Evolutionary conservation across 2,329 filamentous ascomycete genomes (phyloP), one percentile per base, ranked within the genome.

Genomic region (Phoma sp.): DNA sequence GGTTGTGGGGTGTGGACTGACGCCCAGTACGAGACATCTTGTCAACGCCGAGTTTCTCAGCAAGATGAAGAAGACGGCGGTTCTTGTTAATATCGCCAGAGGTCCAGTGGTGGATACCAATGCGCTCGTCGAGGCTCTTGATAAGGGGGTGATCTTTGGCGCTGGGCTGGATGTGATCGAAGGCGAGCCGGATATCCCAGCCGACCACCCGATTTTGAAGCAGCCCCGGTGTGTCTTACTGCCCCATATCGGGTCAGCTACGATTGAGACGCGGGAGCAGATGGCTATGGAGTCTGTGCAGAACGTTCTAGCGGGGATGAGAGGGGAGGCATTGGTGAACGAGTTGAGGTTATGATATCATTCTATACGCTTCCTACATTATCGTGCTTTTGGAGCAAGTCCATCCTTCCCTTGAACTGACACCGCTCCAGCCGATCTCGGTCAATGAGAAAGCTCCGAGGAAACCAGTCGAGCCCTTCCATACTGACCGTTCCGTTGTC

Each of bases 221-320:
- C 73, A 82, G 52, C 72, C 75, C 51, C 78, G 80, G 41, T 78
- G 75, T 30, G 81, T 86, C 60, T 65, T 86, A 54, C 68, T 85
- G 47, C 83, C 83, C 40, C 83, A 86, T 62, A 82, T 86, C 60
- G 83, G 83, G 3, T 85, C 82, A 1, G 79, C 77, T 45, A 85
- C 82, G 3, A 80, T 79, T 61, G 83, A 85, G 70, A 85, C 82
- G 4, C 80, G 85, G 41, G 64, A 78, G 62, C 80, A 84, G 47
- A 86, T 86, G 83, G 83, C 85, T 65, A 67, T 82, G 5, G 42
- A 85, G 58, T 82, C 83, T 23, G 63, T 86, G 60, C 76, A 80
- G 50, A 86, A 86, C 61, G 54, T 87, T 63, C 41, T 72, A n/a
- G 68, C 69, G 1, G 68, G 68, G 0, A 22, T 71, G 43, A 47